Conservation (phyloP, 2,329 filamentous ascomycete species). For the Colletotrichum karsti region DNA sequence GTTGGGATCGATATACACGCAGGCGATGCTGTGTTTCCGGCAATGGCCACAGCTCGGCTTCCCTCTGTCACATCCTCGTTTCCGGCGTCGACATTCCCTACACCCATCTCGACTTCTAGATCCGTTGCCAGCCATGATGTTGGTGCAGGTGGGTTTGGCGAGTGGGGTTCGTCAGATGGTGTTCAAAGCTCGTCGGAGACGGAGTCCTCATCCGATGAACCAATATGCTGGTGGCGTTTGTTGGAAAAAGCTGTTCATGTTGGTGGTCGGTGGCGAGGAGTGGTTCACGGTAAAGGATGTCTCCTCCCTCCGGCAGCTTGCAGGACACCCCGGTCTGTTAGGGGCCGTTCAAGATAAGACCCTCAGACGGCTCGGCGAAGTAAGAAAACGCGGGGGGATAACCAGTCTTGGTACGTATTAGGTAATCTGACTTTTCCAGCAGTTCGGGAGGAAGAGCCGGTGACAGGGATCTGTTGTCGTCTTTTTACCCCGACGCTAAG, state of each 20-base stretch:
- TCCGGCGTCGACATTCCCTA: slow-evolving; percentile 1
- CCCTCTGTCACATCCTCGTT: neutral
- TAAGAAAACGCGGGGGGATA: neutral
- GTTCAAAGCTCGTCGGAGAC: neutral
- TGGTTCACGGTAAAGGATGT: neutral
- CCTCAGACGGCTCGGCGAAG: neutral
- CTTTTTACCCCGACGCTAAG: neutral
- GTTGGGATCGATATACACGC: neutral
- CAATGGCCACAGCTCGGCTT: slow-evolving; percentile 1
- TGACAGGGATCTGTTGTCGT: neutral
- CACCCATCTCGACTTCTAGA: neutral
- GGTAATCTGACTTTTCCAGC: neutral
- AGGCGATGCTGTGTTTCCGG: neutral
- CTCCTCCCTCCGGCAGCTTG: neutral
- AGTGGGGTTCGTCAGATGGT: neutral
- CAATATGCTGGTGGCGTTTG: neutral
- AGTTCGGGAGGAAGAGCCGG: neutral
- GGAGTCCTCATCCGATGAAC: neutral
- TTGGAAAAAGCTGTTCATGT: neutral
- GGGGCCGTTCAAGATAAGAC: neutral
- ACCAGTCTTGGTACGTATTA: neutral
- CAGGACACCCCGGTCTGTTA: neutral
- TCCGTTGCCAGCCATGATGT: neutral
- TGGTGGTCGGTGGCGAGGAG: neutral
- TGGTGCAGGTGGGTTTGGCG: neutral